Evolutionary conservation across 371 early-diverging fungal species (phyloP).

Genomic region (Zychaea mexicana): DNA sequence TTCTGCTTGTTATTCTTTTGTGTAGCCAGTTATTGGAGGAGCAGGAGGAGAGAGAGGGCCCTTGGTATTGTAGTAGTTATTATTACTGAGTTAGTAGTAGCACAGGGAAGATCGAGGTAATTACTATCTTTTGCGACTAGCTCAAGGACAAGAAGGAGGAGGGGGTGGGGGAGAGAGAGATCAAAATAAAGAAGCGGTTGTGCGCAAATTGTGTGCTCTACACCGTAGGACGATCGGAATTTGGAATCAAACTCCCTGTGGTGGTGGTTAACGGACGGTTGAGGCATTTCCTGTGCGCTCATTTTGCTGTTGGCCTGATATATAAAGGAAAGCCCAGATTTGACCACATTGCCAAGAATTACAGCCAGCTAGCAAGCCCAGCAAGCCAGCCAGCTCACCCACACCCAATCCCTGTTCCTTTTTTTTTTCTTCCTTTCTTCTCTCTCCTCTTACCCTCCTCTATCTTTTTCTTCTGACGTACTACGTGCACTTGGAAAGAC

Average conservation of each 20-base stretch:
- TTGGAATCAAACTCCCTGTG: conserved; percentile 7
- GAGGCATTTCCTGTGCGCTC: conserved; percentile 12
- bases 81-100: too few relatives aligned
- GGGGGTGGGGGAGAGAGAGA: neutral
- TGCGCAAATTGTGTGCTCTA: too few relatives aligned
- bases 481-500: too few relatives aligned
- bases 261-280: neutral
- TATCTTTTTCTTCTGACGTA: neutral
- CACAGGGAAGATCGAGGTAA: too few relatives aligned
- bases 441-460: neutral
- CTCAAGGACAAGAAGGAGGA: neutral
- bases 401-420: neutral
- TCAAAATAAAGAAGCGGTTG: neutral
- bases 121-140: too few relatives aligned
- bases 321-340: conserved; percentile 3
- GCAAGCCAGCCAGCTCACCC: too few relatives aligned
- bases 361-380: too few relatives aligned
- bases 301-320: conserved; percentile 15
- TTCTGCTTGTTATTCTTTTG: too few relatives aligned
- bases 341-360: conserved; percentile 7
- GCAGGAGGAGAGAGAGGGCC: too few relatives aligned
- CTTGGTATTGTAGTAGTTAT: too few relatives aligned
- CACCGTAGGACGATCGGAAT: too few relatives aligned
- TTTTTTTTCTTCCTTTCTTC: conserved; percentile 2
- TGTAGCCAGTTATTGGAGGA: too few relatives aligned